phyloP scores from a whole-genome alignment of 2,329 filamentous ascomycete species.

The Akanthomyces muscarius region DNA sequence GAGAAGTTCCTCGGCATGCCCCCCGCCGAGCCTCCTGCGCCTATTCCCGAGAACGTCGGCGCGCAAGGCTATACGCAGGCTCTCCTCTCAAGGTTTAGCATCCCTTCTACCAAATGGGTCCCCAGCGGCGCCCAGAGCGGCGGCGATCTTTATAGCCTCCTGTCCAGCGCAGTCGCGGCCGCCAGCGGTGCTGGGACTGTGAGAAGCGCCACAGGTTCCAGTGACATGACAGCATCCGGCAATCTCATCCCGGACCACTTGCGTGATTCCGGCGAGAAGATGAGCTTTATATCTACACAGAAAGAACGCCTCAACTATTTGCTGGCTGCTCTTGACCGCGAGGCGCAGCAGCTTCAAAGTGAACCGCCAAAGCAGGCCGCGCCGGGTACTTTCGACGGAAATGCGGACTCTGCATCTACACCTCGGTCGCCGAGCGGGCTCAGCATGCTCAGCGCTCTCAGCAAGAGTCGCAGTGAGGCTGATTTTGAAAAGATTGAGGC shows the following conservation, averaged over 20 bases:
- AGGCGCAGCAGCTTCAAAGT: slow-evolving; percentile 60
- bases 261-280: slow-evolving; percentile 59
- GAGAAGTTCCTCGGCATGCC: slow-evolving; percentile 76
- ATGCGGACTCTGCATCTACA: slow-evolving; percentile 31
- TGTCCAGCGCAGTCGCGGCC: slow-evolving; percentile 69
- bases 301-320: slow-evolving; percentile 72
- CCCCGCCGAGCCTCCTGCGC: slow-evolving; percentile 41
- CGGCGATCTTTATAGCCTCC: slow-evolving; percentile 70
- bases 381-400: slow-evolving; percentile 21
- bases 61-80: slow-evolving; percentile 68
- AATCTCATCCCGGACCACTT: slow-evolving; percentile 69
- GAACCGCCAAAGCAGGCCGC: slow-evolving; percentile 27
- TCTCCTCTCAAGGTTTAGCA: slow-evolving; percentile 79
- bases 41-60: slow-evolving; percentile 40
- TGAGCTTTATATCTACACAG: slow-evolving; percentile 73
- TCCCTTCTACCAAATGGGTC: slow-evolving; percentile 64
- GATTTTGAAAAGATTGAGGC: slow-evolving; percentile 89
- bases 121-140: slow-evolving; percentile 40
- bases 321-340: slow-evolving; percentile 72
- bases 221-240: slow-evolving; percentile 39
- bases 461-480: slow-evolving; percentile 78
- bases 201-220: slow-evolving; percentile 22
- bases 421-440: slow-evolving; percentile 46
- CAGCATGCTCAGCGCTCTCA: slow-evolving; percentile 53
- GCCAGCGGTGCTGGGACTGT: slow-evolving; percentile 45